Evolutionary conservation across 257 asterid genomes (phyloP).

Genomic region (Nicotiana paniculata): DNA sequence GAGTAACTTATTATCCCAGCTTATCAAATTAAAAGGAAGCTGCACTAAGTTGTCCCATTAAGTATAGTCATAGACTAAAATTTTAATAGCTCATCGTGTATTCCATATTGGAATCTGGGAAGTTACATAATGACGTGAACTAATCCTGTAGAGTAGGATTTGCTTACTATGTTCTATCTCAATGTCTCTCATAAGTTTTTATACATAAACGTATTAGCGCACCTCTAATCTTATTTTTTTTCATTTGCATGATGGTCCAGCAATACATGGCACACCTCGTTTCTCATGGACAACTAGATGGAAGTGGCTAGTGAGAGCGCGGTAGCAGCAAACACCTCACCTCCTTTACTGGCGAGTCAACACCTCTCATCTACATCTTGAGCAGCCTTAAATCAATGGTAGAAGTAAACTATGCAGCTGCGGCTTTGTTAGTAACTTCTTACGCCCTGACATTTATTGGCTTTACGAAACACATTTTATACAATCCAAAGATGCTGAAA

Average conservation of each 20-base stretch:
- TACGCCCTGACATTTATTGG: background rate
- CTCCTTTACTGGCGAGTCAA: background rate
- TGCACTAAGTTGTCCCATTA: background rate
- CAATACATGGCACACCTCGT: slow-evolving; percentile 88
- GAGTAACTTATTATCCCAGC: background rate
- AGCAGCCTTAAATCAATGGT: background rate
- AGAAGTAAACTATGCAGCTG: background rate
- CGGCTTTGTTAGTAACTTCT: background rate
- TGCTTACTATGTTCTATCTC: background rate
- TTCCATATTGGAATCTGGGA: background rate
- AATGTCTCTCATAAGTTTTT: background rate
- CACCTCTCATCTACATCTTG: background rate
- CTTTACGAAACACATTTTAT: background rate
- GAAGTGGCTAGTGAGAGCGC: slow-evolving; percentile 50
- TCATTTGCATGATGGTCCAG: slow-evolving; percentile 24
- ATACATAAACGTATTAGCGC: background rate
- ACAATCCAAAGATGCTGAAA: background rate
- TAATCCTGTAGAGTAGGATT: background rate
- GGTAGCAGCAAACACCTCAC: background rate
- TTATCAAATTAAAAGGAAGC: background rate
- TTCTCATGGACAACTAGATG: slow-evolving; percentile 79
- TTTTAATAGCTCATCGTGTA: background rate
- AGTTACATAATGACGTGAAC: background rate
- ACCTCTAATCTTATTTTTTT: background rate
- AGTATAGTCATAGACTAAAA: background rate